Evolutionary conservation across 176 grass and related monocot genomes (phyloP), one percentile per base, ranked within the genome.

Genomic region (Hyparrhenia diplandra): DNA sequence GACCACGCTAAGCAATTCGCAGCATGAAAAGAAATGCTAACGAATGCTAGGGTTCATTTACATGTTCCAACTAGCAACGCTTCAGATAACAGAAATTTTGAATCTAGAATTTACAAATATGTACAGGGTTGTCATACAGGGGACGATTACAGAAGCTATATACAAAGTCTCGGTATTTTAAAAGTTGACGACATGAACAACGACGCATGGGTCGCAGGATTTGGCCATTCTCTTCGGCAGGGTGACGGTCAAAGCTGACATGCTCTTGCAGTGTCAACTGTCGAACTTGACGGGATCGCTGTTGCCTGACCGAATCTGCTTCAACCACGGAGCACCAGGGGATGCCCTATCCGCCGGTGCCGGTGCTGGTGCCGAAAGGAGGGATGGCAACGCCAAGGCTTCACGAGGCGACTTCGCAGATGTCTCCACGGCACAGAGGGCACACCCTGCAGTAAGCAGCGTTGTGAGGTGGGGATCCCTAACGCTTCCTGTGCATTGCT

Each of bases 371-470:
- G 69, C 18, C 16, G 5, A 35, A 24, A 17, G 46, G 46, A 67
- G 37, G 13, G 16, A 64, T 21, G 27, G 4, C 25, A 68, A 28
- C 25, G 9, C 10, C 47, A 32, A 39, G 31, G 27, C 35, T 71
- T 87, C 79, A 86, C 1, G 87, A 45, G 20, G 81, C 76, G 73
- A 76, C 85, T 82, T 94, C 85, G 25, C 89, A 88, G 59, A 98
- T 88, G 24, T 94, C 90, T 16, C 92, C 80, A 21, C 95, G 89
- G 70, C 95, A 98, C 77, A 98, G 64, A 32, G 92, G 92, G 74
- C 95, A 98, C 27, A 98, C 88, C 76, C 95, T 98, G 84, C 42
- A 83, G 27, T 6, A 29, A 60, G 68, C 7, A 46, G 77, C n/a
- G 35, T 49, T 63, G 47, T 36, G 21, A 28, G 21, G 39, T 46